Evolutionary conservation across 306 rosid species (phyloP), one percentile per base, ranked within the genome.

Genomic region (Neltuma alba): DNA sequence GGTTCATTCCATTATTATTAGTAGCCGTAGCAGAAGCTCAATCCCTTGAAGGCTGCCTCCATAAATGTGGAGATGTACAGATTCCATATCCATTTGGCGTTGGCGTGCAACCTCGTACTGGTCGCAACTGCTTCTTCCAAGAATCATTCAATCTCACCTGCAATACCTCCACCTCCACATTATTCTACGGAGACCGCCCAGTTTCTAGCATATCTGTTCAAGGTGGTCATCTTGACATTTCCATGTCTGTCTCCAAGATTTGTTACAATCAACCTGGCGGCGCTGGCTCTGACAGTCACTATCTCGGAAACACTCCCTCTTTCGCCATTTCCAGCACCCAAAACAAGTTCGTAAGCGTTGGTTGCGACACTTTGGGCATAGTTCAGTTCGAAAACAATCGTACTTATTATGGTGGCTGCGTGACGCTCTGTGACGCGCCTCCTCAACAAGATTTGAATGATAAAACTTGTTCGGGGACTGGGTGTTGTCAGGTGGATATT

Each of bases 41-140:
- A 62, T 15, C 68, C 41, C 68, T 62, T 33, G 41, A 15, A 14
- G 40, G 68, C 41, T 62, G 68, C 41, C 42, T 15, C 7, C 40
- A 14, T 15, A 31, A 47, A 6, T 85, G 88, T 25, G 91, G 89
- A 6, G 41, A 79, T 0, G 3, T 85, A 0, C 34, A 44, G 2
- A 85, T 88, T 40, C 89, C 88, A 25, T 88, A 83, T 65, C 91
- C 89, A 2, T 88, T 85, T 23, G 88, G 91, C 2, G 47, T 66
- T 3, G 72, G 72, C 0, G 28, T 65, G 41, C 45, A 34, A 65
- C 16, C 45, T 65, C 0, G 16, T 18, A 45, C 60, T 5, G 75
- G 16, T 12, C 34, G 3, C 3, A 38, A 28, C 3, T 83, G 86
- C 27, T 79, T 31, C 62, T 61, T 72, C 0, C 38, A 79, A 9